Evolutionary conservation across 2,329 filamentous ascomycete genomes (phyloP).

Genomic region (Sclerotinia trifoliorum): DNA sequence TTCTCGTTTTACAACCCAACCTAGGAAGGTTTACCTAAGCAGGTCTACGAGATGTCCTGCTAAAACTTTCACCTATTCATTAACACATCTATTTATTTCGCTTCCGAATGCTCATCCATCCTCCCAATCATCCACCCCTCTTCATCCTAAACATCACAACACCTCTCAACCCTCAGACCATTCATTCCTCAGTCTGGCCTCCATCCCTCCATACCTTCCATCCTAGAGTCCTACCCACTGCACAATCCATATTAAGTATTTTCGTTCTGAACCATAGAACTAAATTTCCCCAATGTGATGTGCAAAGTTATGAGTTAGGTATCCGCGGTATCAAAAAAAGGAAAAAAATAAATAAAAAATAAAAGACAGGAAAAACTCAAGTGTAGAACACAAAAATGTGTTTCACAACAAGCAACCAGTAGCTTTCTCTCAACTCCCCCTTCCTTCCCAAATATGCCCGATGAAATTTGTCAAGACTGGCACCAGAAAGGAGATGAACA

Average conservation of each 20-base stretch:
- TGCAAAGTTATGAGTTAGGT: constrained; percentile 10
- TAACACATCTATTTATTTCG: not conserved
- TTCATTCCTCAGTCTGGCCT: not conserved
- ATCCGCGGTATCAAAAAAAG: constrained; percentile 18
- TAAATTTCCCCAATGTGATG: constrained; percentile 4
- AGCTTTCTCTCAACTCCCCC: constrained; percentile 10
- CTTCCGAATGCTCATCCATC: not conserved
- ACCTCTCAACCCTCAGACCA: constrained; percentile 1
- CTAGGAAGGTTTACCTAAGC: not conserved
- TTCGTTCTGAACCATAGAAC: not conserved
- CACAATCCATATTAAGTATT: not conserved
- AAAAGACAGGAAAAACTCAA: constrained; percentile 1
- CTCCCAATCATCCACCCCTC: not conserved
- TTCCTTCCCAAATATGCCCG: constrained; percentile 8
- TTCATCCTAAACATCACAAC: not conserved
- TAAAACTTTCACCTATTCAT: not conserved
- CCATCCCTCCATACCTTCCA: not conserved
- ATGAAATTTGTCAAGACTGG: constrained; percentile 7
- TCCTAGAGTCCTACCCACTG: not conserved
- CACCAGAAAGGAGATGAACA: constrained; percentile 6
- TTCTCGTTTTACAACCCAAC: too few species aligned
- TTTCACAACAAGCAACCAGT: constrained; percentile 5
- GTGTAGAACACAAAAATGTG: constrained; percentile 4
- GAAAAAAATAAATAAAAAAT: too few species aligned
- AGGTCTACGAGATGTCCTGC: not conserved